A percentile compares a stretch with the other conserved stretches of the same genome.
Evolutionary conservation across 768 basidiomycete species (phyloP).

Genomic region (Kwoniella shandongensis): DNA sequence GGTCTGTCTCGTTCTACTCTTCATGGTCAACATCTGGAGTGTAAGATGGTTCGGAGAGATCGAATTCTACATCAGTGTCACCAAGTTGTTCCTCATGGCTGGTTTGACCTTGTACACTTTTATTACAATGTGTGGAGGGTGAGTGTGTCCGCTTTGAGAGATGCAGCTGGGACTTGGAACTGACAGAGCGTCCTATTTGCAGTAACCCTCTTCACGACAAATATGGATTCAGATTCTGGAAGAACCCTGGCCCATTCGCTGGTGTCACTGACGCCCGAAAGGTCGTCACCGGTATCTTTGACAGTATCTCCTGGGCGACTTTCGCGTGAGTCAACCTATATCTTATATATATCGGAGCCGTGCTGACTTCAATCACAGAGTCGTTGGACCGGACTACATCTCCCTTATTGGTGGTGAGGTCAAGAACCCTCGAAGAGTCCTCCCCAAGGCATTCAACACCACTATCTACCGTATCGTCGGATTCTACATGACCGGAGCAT

Average conservation of each 20-base stretch:
- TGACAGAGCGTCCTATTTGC: background rate
- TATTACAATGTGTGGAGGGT: constrained; percentile 62
- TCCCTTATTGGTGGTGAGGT: constrained; percentile 28
- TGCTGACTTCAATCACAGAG: constrained; percentile 6
- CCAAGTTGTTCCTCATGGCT: constrained; percentile 58
- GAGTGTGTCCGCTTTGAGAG: background rate
- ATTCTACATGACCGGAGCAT: constrained; percentile 24
- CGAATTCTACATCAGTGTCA: constrained; percentile 28
- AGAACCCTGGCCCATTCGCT: constrained; percentile 29
- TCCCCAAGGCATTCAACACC: constrained; percentile 33
- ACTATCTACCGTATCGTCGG: constrained; percentile 26
- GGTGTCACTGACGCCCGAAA: constrained; percentile 13
- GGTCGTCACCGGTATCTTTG: constrained; percentile 26
- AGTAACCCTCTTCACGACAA: constrained; percentile 61
- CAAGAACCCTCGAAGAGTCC: constrained; percentile 28
- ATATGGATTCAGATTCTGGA: constrained; percentile 52
- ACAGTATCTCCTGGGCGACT: constrained; percentile 19
- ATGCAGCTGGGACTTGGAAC: too few relatives aligned
- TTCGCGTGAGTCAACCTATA: constrained; percentile 20
- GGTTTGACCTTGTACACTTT: constrained; percentile 63
- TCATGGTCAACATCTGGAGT: constrained; percentile 17
- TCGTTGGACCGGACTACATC: constrained; percentile 35
- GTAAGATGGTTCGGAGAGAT: constrained; percentile 28
- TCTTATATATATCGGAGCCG: too few relatives aligned
- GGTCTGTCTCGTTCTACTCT: constrained; percentile 18